Base-by-base conservation (phyloP, 805 yeast species). In the Vanderwaltozyma verrucispora region DNA sequence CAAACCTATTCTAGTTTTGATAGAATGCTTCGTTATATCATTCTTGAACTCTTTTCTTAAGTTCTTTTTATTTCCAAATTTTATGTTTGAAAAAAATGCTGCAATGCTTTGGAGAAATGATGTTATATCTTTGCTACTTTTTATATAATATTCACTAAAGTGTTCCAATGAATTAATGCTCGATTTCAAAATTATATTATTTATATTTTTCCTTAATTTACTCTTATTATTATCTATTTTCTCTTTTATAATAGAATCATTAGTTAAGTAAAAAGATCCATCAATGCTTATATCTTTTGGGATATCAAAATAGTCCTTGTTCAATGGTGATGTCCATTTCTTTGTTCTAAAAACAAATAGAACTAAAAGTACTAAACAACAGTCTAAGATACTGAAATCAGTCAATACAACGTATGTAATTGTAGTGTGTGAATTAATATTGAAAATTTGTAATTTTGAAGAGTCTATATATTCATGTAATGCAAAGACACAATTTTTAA, bases 311-410 rank as follows among this genome's bases (percentile, higher is more conserved):
- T 31, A 41, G 4, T 44, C 44, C 3, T 35, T 35, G 18, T 35
- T 38, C 7, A 29, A 31, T n/a, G 40, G 33, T n/a, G 35, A 20
- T 10, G 36, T 17, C 46, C 47, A 43, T 9, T 30, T 36, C 30
- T 42, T 47, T 31, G 43, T 44, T 24, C 41, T 45, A 18, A 43
- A 20, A 7, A 51, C 40, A 24, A 47, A 40, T 4, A 53, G 7
- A 9, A 47, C 41, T 2, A 53, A 25, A 3, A 54, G 25, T 9
- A 43, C 40, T 15, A 54, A 32, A 28, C 52, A 50, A 30, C 49
- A 49, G 30, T 54, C 56, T 21, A 50, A 25, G 6, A 47, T 27
- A 18, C 35, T 48, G 28, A 53, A 51, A 20, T 48, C 36, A 28
- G 37, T 40, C 17, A 54, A 16, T 8, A 33, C 24, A 5, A 46